Evolutionary conservation across 768 basidiomycete species (phyloP).

Genomic region (Trametes villosa): DNA sequence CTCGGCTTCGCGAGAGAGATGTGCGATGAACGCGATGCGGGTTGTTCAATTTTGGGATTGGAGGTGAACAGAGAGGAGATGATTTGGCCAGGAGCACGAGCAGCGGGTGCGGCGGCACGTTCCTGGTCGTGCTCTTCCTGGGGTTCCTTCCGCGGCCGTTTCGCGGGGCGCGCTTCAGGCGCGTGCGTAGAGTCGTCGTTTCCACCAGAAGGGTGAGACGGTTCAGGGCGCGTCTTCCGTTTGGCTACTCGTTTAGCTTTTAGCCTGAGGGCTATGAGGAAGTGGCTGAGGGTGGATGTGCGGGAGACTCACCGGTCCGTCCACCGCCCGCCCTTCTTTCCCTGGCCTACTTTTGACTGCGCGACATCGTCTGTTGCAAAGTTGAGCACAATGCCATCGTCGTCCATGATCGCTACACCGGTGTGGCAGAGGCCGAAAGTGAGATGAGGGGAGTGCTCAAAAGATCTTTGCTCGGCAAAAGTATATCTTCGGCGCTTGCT

Average conservation of each 20-base stretch:
- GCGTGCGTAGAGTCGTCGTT: constrained; percentile 20
- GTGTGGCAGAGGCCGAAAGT: background rate
- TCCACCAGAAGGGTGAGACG: constrained; percentile 26
- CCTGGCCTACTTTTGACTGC: constrained; percentile 2
- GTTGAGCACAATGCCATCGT: constrained; percentile 78
- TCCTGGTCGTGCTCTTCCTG: constrained; percentile 24
- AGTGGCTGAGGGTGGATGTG: constrained; percentile 16
- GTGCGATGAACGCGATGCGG: background rate
- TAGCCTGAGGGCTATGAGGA: constrained; percentile 48
- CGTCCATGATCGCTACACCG: constrained; percentile 57
- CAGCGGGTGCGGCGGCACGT: constrained; percentile 28
- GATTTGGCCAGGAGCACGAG: constrained; percentile 52
- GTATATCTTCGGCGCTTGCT: constrained; percentile 8
- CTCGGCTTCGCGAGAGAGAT: constrained; percentile 50
- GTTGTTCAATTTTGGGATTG: constrained; percentile 33
- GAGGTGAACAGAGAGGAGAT: constrained; percentile 59
- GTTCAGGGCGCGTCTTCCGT: constrained; percentile 50
- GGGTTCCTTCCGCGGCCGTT: constrained; percentile 46
- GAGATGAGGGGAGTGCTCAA: constrained; percentile 1
- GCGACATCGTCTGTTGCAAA: constrained; percentile 41
- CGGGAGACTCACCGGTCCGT: constrained; percentile 64
- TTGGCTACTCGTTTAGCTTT: constrained; percentile 76
- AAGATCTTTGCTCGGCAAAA: constrained; percentile 7
- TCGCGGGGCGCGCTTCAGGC: constrained; percentile 46
- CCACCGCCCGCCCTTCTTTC: constrained; percentile 71